A percentile compares a stretch with the other conserved stretches of the same genome.
Evolutionary conservation across 345 rosid genomes (phyloP).

Genomic region (Triadica sebifera): DNA sequence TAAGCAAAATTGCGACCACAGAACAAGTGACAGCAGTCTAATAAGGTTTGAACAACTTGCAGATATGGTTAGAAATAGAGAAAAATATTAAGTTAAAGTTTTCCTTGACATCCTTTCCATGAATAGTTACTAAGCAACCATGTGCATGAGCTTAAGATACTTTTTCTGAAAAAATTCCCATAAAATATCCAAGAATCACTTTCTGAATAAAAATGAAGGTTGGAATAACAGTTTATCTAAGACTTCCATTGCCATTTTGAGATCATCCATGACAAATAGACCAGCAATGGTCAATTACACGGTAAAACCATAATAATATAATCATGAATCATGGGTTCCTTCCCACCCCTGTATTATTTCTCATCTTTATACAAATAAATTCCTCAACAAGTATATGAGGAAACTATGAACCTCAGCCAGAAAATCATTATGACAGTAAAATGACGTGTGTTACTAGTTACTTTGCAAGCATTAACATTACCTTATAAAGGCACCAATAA

Average conservation of each 20-base stretch:
- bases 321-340: background rate
- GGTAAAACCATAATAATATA: background rate
- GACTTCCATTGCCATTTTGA: background rate
- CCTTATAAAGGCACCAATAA: constrained; percentile 85
- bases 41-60: constrained; percentile 3
- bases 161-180: background rate
- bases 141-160: background rate
- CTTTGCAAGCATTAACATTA: constrained; percentile 23
- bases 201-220: background rate
- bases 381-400: background rate
- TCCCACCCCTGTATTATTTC: background rate
- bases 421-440: background rate
- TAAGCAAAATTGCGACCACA: background rate
- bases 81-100: background rate
- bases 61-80: background rate
- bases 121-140: background rate
- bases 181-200: constrained; percentile 1
- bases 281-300: background rate
- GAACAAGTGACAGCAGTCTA: background rate
- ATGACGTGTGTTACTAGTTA: background rate
- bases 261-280: background rate
- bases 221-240: background rate
- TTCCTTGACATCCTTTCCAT: background rate
- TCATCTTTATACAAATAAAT: background rate
- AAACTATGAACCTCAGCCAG: constrained; percentile 1